Conservation (phyloP, 768 basidiomycete species). For the Termitomyces sp. region DNA sequence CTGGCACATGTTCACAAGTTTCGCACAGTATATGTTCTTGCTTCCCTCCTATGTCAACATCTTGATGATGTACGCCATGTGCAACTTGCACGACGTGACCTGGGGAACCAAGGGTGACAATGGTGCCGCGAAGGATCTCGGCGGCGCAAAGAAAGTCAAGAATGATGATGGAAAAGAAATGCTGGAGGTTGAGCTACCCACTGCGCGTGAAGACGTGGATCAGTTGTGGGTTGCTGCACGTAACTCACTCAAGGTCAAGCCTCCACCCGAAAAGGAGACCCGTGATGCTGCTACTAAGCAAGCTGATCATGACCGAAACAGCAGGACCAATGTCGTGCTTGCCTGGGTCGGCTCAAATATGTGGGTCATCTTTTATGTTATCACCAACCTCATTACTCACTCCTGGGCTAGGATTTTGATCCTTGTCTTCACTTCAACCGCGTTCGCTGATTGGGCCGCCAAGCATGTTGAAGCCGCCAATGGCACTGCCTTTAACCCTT, state of each 20-base stretch:
- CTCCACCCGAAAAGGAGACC: constrained; percentile 75
- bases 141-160: constrained; percentile 87
- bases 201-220: constrained; percentile 83
- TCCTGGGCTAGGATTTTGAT: constrained; percentile 58
- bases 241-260: constrained; percentile 62
- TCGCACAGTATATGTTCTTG: constrained; percentile 90
- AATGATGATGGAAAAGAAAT: constrained; percentile 82
- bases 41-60: constrained; percentile 79
- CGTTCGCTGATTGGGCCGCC: constrained; percentile 73
- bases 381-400: not conserved
- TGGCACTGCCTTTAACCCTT: constrained; percentile 79
- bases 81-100: constrained; percentile 86
- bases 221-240: constrained; percentile 81
- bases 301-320: constrained; percentile 82
- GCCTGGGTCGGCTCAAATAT: constrained; percentile 87
- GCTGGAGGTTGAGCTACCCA: constrained; percentile 83
- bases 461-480: constrained; percentile 49
- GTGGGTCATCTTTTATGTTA: constrained; percentile 36
- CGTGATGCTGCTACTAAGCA: constrained; percentile 88
- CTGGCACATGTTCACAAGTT: constrained; percentile 96
- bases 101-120: constrained; percentile 96
- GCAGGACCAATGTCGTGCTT: constrained; percentile 81
- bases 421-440: constrained; percentile 71
- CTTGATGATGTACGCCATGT: constrained; percentile 94
- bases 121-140: constrained; percentile 82